phyloP scores from a whole-genome alignment of 2,329 filamentous ascomycete genomes.

The Talaromyces atroroseus region DNA sequence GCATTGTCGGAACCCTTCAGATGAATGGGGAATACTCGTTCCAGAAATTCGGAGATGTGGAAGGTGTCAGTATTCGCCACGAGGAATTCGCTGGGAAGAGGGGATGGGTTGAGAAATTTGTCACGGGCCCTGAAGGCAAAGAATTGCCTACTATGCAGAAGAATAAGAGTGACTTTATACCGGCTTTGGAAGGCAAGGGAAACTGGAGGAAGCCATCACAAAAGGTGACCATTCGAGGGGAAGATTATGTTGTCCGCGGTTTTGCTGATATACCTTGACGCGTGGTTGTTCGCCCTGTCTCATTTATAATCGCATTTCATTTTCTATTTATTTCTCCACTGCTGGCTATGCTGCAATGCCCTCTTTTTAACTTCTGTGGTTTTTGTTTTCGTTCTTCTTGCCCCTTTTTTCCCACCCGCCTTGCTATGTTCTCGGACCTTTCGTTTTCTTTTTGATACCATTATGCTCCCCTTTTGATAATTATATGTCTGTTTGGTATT shows the following conservation, averaged over 20 bases:
- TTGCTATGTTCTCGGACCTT: not conserved
- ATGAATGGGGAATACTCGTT: conserved; percentile 3
- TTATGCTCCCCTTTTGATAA: conserved; percentile 3
- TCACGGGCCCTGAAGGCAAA: conserved; percentile 11
- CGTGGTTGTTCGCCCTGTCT: not conserved
- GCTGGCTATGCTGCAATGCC: not conserved
- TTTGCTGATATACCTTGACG: conserved; percentile 7
- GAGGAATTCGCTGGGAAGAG: conserved; percentile 7
- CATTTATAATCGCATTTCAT: not conserved
- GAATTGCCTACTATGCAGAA: conserved; percentile 11
- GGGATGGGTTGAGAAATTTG: conserved; percentile 13
- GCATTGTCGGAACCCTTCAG: conserved; percentile 9
- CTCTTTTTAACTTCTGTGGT: not conserved
- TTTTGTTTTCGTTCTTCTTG: not conserved
- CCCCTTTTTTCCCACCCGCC: not conserved
- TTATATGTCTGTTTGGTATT: conserved; percentile 2
- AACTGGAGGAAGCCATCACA: conserved; percentile 13
- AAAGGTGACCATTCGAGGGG: conserved; percentile 9
- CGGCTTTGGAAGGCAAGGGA: conserved; percentile 9
- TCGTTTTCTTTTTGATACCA: conserved; percentile 10
- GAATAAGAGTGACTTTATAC: conserved; percentile 8
- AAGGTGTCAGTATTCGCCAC: conserved; percentile 12
- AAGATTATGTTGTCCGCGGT: conserved; percentile 13
- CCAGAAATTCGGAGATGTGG: conserved; percentile 13
- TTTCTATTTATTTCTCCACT: not conserved